Evolutionary conservation across 257 asterid genomes (phyloP), one percentile per base, ranked within the genome.

Genomic region (Galeopsis tetrahit): DNA sequence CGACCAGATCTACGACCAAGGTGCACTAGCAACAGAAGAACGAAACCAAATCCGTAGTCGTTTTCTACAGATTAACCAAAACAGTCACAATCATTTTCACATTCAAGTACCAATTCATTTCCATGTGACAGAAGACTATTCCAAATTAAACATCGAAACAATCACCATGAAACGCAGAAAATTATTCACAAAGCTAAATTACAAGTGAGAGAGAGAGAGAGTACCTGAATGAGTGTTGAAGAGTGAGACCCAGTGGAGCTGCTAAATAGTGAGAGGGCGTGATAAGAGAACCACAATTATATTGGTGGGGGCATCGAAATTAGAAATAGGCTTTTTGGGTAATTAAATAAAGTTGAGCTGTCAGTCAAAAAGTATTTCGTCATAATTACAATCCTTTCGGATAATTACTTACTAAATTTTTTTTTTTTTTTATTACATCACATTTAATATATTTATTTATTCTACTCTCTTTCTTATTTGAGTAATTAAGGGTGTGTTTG

Each of bases 1-100:
- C 40, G 1, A 33, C 74, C 80, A 77, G 84, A 83, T 77, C 81
- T 74, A 61, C 8, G 33, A 66, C 53, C 39, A 10, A 43, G 15
- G 57, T 49, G 14, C 75, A 8, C 13, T 17, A 63, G 21, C 72
- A 66, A 46, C 58, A 34, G 28, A 53, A 56, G 34, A 51, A 48
- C 21, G 42, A 61, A 7, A 15, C 5, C 5, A 34, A 71, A 21
- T 31, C 31, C 36, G 2, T 32, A 32, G 74, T 10, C 65, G 51
- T 55, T 75, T 34, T 71, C 10, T 13, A 15, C 11, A 48, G 34
- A 64, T 13, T 38, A 33, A 38, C 51, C 38, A 34, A 34, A 21
- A 21, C 28, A 21, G 28, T 35, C 1, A 15, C 17, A 53, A 63
- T 63, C 36, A 44, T 34, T 62, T 44, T 32, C 55, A 60, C 1